Evolutionary conservation across 1,284 basidiomycete species (phyloP).

Genomic region (Fomes fomentarius): DNA sequence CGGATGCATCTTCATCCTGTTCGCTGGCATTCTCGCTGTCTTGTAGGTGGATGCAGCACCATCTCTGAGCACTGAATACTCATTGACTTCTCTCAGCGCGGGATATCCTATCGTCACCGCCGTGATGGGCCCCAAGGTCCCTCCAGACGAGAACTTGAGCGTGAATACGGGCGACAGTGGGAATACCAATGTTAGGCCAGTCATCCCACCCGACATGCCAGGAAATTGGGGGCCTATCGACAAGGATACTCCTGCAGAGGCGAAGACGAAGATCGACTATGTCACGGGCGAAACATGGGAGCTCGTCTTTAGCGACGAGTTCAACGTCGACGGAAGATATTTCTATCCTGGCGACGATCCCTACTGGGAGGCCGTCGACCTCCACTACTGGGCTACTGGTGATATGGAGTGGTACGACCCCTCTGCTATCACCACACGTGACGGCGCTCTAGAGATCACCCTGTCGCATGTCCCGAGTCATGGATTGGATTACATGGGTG

Average conservation of each 20-base stretch:
- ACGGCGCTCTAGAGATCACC: conserved; percentile 82
- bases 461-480: conserved; percentile 68
- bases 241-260: conserved; percentile 66
- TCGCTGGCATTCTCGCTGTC: conserved; percentile 61
- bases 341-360: conserved; percentile 73
- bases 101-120: conserved; percentile 82
- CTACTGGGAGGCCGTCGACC: conserved; percentile 70
- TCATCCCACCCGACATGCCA: conserved; percentile 52
- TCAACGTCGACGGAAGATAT: conserved; percentile 76
- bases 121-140: conserved; percentile 47
- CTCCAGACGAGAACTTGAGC: too few species aligned
- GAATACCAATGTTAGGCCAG: conserved; percentile 84
- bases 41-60: conserved; percentile 54
- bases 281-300: conserved; percentile 51
- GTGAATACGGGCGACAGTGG: conserved; percentile 45
- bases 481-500: conserved; percentile 75
- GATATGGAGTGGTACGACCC: conserved; percentile 80
- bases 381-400: conserved; percentile 66
- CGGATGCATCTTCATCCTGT: conserved; percentile 74
- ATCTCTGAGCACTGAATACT: not conserved
- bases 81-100: conserved; percentile 46
- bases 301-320: conserved; percentile 89
- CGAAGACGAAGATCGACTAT: conserved; percentile 61
- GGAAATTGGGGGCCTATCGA: conserved; percentile 78
- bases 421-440: conserved; percentile 72